Evolutionary conservation across 192 early-diverging fungal species (phyloP).

Genomic region (Linnemannia zychae): DNA sequence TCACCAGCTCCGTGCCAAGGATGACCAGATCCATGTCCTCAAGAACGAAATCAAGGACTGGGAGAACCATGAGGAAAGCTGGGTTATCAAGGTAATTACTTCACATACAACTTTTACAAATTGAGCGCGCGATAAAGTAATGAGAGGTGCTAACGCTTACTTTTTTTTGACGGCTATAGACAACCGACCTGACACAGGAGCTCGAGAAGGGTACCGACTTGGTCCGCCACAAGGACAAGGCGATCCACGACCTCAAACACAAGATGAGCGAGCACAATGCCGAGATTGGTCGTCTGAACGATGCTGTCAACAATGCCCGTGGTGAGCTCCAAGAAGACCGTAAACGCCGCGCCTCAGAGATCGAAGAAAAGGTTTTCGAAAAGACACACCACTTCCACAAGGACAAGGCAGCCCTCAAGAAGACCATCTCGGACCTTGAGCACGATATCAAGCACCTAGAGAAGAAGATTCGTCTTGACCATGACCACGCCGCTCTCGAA

Average conservation of each 20-base stretch:
- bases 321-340: constrained; percentile 15
- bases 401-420: constrained; percentile 14
- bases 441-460: constrained; percentile 9
- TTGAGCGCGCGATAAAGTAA: not conserved
- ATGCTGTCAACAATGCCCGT: constrained; percentile 18
- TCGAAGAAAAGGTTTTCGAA: constrained; percentile 14
- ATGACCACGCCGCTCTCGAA: constrained; percentile 20
- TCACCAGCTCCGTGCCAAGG: not conserved
- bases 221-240: constrained; percentile 22
- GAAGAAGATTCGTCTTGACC: constrained; percentile 27
- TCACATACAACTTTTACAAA: not conserved
- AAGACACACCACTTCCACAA: not conserved
- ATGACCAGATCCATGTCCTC: constrained; percentile 17
- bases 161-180: constrained; percentile 11
- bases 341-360: constrained; percentile 28
- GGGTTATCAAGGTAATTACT: constrained; percentile 25
- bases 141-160: not conserved
- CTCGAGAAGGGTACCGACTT: not conserved
- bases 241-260: constrained; percentile 17
- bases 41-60: constrained; percentile 21
- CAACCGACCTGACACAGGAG: constrained; percentile 24
- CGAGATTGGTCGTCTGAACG: constrained; percentile 43
- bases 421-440: constrained; percentile 19
- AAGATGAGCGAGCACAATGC: constrained; percentile 15
- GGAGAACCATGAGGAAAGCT: constrained; percentile 38